Conservation (phyloP, 2,329 filamentous ascomycete genomes). For the Talaromyces atroroseus region DNA sequence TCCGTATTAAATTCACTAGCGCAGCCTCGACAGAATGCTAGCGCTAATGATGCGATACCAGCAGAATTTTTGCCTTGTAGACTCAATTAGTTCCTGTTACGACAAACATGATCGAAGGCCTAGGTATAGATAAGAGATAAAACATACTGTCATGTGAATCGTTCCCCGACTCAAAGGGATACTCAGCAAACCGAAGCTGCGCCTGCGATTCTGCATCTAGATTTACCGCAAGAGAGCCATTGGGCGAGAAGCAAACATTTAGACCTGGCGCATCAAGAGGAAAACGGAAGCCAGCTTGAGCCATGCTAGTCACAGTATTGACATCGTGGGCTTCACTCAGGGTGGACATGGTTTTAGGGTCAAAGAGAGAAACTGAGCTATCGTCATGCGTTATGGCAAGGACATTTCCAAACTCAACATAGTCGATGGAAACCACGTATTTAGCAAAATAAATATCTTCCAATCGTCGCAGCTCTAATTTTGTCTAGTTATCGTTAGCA, state of each 20-base stretch:
- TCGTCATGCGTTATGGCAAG: slow-evolving; percentile 72
- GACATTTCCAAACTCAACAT: slow-evolving; percentile 65
- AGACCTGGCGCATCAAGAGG: slow-evolving; percentile 55
- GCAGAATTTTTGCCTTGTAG: slow-evolving; percentile 40
- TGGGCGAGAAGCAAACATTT: slow-evolving; percentile 41
- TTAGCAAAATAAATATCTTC: slow-evolving; percentile 66
- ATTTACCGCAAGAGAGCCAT: slow-evolving; percentile 34
- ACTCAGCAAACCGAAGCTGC: slow-evolving; percentile 35
- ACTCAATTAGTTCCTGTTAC: not conserved
- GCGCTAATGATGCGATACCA: slow-evolving; percentile 57
- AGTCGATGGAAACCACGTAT: slow-evolving; percentile 62
- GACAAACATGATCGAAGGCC: not conserved
- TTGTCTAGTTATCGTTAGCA: slow-evolving; percentile 30
- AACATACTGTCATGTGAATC: slow-evolving; percentile 34
- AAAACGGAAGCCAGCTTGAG: slow-evolving; percentile 74
- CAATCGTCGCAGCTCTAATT: slow-evolving; percentile 56
- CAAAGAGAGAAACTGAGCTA: slow-evolving; percentile 73
- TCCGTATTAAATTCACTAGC: slow-evolving; percentile 54
- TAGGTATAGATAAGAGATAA: not conserved
- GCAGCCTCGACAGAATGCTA: slow-evolving; percentile 47
- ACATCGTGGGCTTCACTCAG: slow-evolving; percentile 61
- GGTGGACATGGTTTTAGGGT: slow-evolving; percentile 66
- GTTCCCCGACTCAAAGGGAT: slow-evolving; percentile 34
- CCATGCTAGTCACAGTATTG: slow-evolving; percentile 61
- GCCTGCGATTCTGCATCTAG: slow-evolving; percentile 36